These are phyloP conservation scores for Alternaria metachromatica DNA, from an alignment of 2,329 filamentous ascomycete species.

Conservation along the genomic window DNA sequence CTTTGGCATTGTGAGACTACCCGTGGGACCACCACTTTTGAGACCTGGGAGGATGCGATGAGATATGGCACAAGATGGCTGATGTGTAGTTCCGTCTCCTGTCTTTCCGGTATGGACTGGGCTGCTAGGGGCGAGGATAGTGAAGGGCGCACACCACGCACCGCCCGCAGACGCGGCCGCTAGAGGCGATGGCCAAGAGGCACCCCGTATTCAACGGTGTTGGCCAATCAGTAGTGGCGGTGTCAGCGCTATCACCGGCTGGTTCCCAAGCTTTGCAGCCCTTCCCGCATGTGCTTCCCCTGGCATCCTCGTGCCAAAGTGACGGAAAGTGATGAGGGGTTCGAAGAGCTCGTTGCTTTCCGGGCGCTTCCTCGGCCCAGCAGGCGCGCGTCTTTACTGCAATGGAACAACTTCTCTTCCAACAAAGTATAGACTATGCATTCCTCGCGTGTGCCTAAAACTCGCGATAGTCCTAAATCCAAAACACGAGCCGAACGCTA, in stretches of 20 bases:
- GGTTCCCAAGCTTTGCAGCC: slow-evolving; percentile 10
- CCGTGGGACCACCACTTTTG: slow-evolving; percentile 13
- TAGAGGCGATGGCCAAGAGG: slow-evolving; percentile 15
- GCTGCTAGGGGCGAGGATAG: neutral
- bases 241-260: neutral
- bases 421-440: neutral
- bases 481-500: neutral
- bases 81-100: neutral
- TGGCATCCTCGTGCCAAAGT: neutral
- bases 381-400: neutral
- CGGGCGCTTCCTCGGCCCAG: neutral
- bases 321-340: neutral
- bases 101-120: neutral
- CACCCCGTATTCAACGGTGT: slow-evolving; percentile 13
- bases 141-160: slow-evolving; percentile 3
- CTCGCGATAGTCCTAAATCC: neutral
- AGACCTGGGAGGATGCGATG: neutral
- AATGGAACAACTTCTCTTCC: neutral
- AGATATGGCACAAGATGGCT: neutral
- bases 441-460: neutral
- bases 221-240: slow-evolving; percentile 7
- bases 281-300: slow-evolving; percentile 5
- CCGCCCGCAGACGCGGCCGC: slow-evolving; percentile 8
- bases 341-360: neutral
- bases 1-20: slow-evolving; percentile 41